These are phyloP conservation scores for Thermothielavioides terrestris DNA, from an alignment of 495 filamentous ascomycete species.

Conservation along the genomic window DNA sequence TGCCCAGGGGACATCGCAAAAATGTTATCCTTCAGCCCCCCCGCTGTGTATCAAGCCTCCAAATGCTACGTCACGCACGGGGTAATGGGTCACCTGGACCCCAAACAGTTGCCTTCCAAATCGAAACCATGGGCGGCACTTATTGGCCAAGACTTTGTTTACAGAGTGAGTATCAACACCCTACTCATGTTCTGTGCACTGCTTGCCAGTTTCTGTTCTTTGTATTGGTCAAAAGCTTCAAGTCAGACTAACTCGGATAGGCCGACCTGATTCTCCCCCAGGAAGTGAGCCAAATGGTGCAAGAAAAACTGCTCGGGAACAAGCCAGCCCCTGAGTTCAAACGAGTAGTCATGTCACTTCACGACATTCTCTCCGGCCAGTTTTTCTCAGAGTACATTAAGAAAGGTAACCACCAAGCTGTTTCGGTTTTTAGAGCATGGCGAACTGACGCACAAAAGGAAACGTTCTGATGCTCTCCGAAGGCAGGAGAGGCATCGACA, in stretches of 20 bases:
- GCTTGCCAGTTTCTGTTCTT: neutral
- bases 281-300: conserved; percentile 51
- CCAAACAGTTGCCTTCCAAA: conserved; percentile 60
- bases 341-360: conserved; percentile 65
- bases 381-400: conserved; percentile 90
- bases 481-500: conserved; percentile 70
- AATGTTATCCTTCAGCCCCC: conserved; percentile 53
- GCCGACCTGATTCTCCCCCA: conserved; percentile 68
- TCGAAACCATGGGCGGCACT: conserved; percentile 67
- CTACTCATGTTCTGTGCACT: no score
- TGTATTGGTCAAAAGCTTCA: neutral
- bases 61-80: conserved; percentile 70
- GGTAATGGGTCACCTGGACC: conserved; percentile 55
- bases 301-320: conserved; percentile 41
- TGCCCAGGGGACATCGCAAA: no score
- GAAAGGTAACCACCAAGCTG: conserved; percentile 47
- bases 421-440: neutral
- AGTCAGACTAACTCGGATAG: conserved; percentile 33
- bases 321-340: conserved; percentile 47
- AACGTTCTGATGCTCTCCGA: conserved; percentile 88
- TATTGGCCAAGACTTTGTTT: conserved; percentile 58
- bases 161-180: conserved; percentile 65
- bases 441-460: conserved; percentile 41
- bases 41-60: conserved; percentile 48
- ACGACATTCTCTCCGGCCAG: conserved; percentile 58